Conservation (phyloP, 1,139 yeast genomes). For the Scheffersomyces lignicola region DNA sequence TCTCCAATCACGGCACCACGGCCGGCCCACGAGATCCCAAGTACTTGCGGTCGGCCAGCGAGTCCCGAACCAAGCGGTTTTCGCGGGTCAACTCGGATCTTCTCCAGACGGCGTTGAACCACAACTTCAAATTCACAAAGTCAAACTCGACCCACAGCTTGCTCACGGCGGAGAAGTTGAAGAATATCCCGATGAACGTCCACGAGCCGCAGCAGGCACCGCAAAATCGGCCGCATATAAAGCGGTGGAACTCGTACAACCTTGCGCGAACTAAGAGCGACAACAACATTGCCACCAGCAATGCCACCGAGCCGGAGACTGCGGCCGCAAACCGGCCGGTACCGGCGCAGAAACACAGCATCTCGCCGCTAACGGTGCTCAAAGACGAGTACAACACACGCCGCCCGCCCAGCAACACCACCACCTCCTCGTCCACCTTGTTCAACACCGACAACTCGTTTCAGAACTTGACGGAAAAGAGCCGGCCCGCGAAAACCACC, state of each 20-base stretch:
- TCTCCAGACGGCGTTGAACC: conserved; percentile 13
- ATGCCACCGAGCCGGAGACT: background rate
- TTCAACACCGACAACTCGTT: conserved; percentile 24
- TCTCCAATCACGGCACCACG: no score
- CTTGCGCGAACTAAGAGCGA: conserved; percentile 5
- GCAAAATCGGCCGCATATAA: conserved; percentile 16
- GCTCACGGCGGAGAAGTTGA: conserved; percentile 7
- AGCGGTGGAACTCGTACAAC: conserved; percentile 24
- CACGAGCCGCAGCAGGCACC: background rate
- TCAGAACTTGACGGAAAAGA: conserved; percentile 13
- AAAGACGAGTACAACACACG: conserved; percentile 30
- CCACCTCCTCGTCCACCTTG: conserved; percentile 4
- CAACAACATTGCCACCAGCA: background rate
- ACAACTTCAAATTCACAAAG: conserved; percentile 9
- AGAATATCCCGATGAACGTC: conserved; percentile 21
- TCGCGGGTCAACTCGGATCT: conserved; percentile 8
- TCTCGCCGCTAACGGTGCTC: conserved; percentile 32
- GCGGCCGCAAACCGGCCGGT: background rate
- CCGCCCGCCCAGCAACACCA: conserved; percentile 18
- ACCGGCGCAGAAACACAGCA: conserved; percentile 11
- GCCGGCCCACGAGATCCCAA: conserved; percentile 2
- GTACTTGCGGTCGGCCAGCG: background rate
- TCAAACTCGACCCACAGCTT: conserved; percentile 10
- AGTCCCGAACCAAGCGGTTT: conserved; percentile 2
- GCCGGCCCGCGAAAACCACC: no score